Evolutionary conservation across 495 filamentous ascomycete species (phyloP), one percentile per base, ranked within the genome.

Genomic region (Talaromyces stipitatus): DNA sequence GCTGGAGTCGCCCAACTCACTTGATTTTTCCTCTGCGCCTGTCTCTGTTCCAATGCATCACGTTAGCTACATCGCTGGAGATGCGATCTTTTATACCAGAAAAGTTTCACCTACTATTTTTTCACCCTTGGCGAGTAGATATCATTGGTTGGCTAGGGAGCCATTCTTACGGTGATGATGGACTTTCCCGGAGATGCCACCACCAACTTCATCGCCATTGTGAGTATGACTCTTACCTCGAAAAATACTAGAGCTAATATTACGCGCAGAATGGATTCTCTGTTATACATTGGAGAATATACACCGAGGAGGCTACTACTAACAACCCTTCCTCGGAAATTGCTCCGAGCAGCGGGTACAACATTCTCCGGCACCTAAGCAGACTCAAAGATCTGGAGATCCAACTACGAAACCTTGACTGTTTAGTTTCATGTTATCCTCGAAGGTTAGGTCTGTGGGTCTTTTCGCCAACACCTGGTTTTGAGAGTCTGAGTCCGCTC

Each of bases 241-340:
- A 12, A 16, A 38, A 23, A 16, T 38, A 14, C 26, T 27, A 10
- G 16, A 46, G 47, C 16, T 32, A 46, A 55, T 4, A 22, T 46
- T 32, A 1, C 20, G 16, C 18, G 24, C 23, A 78, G 75, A 72
- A 76, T 68, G 74, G 75, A 26, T 78, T 76, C 69, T 76, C 73
- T 62, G 71, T 67, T 26, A 76, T 78, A 8, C 72, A 76, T 50
- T 78, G 73, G 73, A 73, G 75, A 58, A 76, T 76, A 59, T 78
- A 78, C 60, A 75, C 72, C 18, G 75, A 76, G 58, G 75, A 76
- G 51, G 59, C 64, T 36, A 64, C 62, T 58, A 70, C 67, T 54
- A 45, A 64, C 14, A 74, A 64, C 59, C 60, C 63, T 33, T 57
- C 71, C n/a, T 64, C 64, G 24, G 75, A 78, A 18, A 62, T 65